phyloP scores from a whole-genome alignment of 371 early-diverging fungal genomes.

The Apophysomyces elegans region DNA sequence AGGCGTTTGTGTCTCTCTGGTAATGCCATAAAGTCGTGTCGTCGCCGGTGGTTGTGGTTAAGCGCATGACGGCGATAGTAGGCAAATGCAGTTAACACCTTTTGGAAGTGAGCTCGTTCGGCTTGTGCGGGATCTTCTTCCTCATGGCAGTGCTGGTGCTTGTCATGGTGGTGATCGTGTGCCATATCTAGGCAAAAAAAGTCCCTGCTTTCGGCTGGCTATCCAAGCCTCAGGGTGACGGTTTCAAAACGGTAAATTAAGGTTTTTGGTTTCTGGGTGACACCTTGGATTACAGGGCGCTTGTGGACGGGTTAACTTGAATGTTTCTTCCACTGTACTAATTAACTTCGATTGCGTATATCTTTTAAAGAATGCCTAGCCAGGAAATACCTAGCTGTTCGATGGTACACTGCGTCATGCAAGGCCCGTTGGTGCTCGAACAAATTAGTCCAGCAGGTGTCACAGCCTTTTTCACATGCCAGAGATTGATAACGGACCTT shows the following conservation, averaged over 20 bases:
- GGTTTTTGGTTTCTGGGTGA: not conserved
- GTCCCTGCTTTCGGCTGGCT: not conserved
- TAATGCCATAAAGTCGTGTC: conserved; percentile 68
- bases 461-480: conserved; percentile 12
- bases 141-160: conserved; percentile 3
- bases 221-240: conserved; percentile 11
- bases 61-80: conserved; percentile 73
- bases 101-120: conserved; percentile 54
- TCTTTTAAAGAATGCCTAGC: not conserved
- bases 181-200: conserved; percentile 2
- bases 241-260: not conserved
- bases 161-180: not conserved
- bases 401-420: conserved; percentile 7
- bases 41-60: conserved; percentile 70
- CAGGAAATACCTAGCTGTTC: not conserved
- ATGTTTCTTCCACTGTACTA: too few relatives aligned
- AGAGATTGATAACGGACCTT: conserved; percentile 11
- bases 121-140: conserved; percentile 24
- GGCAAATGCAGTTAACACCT: conserved; percentile 73
- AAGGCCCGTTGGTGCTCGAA: conserved; percentile 6
- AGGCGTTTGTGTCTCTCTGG: conserved; percentile 70
- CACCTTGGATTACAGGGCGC: not conserved
- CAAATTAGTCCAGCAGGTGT: conserved; percentile 11
- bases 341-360: too few relatives aligned
- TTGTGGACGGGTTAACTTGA: not conserved